Evolutionary conservation across 2,329 filamentous ascomycete genomes (phyloP).

Genomic region (Nothophoma quercina): DNA sequence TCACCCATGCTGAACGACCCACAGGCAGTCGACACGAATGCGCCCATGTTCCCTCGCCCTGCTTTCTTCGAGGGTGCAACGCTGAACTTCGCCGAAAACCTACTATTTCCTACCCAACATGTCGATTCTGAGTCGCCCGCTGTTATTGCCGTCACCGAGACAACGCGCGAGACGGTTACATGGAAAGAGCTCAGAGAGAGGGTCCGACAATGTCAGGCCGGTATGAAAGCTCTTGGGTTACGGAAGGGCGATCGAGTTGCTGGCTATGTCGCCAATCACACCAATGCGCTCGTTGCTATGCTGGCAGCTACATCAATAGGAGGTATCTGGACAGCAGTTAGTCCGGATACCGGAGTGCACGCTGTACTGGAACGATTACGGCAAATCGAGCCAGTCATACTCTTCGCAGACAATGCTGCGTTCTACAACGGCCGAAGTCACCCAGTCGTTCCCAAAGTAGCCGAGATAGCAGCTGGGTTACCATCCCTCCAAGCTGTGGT

Average conservation of each 20-base stretch:
- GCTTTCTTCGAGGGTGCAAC: conserved; percentile 80
- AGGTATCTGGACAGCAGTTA: conserved; percentile 91
- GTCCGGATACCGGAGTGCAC: conserved; percentile 89
- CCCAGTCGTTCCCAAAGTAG: conserved; percentile 78
- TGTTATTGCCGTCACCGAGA: conserved; percentile 83
- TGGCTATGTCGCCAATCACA: conserved; percentile 87
- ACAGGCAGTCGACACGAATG: conserved; percentile 72
- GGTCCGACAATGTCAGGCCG: conserved; percentile 76
- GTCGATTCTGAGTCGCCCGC: conserved; percentile 69
- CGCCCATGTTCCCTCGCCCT: conserved; percentile 84
- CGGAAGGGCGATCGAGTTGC: conserved; percentile 68
- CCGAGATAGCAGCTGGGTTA: conserved; percentile 75
- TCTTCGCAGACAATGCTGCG: conserved; percentile 88
- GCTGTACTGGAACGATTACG: conserved; percentile 86
- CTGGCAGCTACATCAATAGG: conserved; percentile 82
- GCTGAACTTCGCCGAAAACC: conserved; percentile 94
- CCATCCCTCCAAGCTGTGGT: conserved; percentile 73
- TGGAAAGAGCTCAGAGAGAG: conserved; percentile 83
- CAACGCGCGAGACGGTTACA: conserved; percentile 68
- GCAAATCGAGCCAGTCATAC: conserved; percentile 82
- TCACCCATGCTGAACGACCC: conserved; percentile 21
- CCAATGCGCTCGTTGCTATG: conserved; percentile 86
- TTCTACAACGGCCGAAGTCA: conserved; percentile 93
- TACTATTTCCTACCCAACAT: conserved; percentile 75
- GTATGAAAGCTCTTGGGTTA: conserved; percentile 72